A percentile compares a stretch with the other conserved stretches of the same genome.
Conservation (phyloP, 2,329 filamentous ascomycete genomes). For the Domatiomyces catenatus region DNA sequence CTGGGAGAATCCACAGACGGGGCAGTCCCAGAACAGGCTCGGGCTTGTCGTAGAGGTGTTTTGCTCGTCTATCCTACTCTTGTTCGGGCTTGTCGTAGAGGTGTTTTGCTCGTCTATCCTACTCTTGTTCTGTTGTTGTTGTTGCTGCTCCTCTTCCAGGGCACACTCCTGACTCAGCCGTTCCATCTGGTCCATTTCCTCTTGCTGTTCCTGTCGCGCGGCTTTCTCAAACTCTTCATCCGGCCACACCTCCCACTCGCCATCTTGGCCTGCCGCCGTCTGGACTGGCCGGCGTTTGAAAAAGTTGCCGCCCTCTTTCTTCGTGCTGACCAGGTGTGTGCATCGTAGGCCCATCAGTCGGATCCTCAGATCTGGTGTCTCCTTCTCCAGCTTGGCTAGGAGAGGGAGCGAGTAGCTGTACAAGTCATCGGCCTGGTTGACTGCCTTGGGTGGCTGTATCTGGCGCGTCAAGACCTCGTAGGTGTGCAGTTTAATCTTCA, state of each 20-base stretch:
- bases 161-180: slow-evolving; percentile 43
- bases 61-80: slow-evolving; percentile 13
- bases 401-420: slow-evolving; percentile 72
- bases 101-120: slow-evolving; percentile 17
- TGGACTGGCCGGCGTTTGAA: slow-evolving; percentile 40
- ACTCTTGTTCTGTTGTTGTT: neutral
- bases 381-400: slow-evolving; percentile 66
- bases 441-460: slow-evolving; percentile 54
- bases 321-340: slow-evolving; percentile 73
- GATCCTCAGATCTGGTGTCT: slow-evolving; percentile 62
- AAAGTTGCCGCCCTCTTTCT: slow-evolving; percentile 65
- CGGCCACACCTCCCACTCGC: slow-evolving; percentile 52
- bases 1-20: slow-evolving; percentile 69
- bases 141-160: slow-evolving; percentile 13
- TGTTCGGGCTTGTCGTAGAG: slow-evolving; percentile 13
- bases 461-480: slow-evolving; percentile 86
- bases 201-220: slow-evolving; percentile 43
- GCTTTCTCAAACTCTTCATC: slow-evolving; percentile 51
- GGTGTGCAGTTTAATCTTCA: slow-evolving; percentile 89
- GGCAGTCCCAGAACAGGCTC: slow-evolving; percentile 56
- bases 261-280: slow-evolving; percentile 23
- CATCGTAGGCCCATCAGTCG: slow-evolving; percentile 79
- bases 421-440: slow-evolving; percentile 62
- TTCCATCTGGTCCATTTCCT: slow-evolving; percentile 47
- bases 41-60: slow-evolving; percentile 16